Base-by-base conservation (phyloP, 2,329 filamentous ascomycete genomes). In the Colletotrichum liaoningense region DNA sequence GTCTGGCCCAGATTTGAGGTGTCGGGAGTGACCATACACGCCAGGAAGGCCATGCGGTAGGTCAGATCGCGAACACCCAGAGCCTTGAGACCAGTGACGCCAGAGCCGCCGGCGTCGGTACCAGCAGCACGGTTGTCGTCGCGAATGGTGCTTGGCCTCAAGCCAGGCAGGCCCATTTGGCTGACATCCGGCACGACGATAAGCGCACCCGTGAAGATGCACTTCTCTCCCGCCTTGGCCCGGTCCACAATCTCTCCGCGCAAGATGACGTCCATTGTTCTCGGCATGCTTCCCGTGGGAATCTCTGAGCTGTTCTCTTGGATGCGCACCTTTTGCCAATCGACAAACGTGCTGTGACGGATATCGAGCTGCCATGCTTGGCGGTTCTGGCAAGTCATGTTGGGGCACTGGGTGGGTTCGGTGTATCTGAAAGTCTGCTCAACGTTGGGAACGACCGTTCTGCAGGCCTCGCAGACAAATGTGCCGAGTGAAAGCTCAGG, bases 301-400 rank as follows among this genome's bases (percentile, higher is more conserved):
- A 99, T 99, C 81, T 99, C 97, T 4, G 96, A 96, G 77, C 95
- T 98, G 85, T 98, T 99, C 83, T 99, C 97, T 84, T 99, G 97
- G 74, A 98, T 95, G 75, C 97, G 94, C 28, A 98, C 95, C 82
- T 98, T 98, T 81, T 99, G 97, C 97, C 97, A 99, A 84, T 99
- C 97, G 74, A 99, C 94, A 81, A 99, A 99, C 0, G 95, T 98
- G 82, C 95, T 98, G 82, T 97, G 96, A 56, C 95, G 90, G 79
- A 99, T 98, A 78, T 99, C 96, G n/a, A 99, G 86, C 76, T 95
- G 92, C 97, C 97, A 99, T n/a, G 94, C 95, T 72, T 93, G 86
- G 30, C 97, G 92, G 84, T 99, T 99, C 78, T 92, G 92, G 81
- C 97, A 99, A 7, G 90, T 93, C 30, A 87, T 82, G 80, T 98